A percentile compares a stretch with the other conserved stretches of the same genome.
phyloP scores from a whole-genome alignment of 192 early-diverging fungal genomes.

The Entomortierella parvispora region DNA sequence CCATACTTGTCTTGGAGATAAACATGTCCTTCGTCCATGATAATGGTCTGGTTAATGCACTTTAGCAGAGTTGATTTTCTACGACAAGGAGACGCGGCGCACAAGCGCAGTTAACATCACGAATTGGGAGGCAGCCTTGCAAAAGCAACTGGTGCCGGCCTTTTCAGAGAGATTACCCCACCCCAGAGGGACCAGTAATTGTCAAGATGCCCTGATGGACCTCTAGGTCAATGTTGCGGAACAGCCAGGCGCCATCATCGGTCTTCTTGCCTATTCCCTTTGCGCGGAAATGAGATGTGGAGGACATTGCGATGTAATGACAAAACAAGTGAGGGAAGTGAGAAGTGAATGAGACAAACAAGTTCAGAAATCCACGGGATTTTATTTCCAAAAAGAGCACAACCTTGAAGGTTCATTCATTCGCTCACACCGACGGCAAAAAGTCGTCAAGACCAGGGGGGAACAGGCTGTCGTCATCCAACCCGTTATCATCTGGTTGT shows the following conservation, averaged over 20 bases:
- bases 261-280: conserved; percentile 52
- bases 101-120: neutral
- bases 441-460: conserved; percentile 38
- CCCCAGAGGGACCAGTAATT: conserved; percentile 77
- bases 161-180: conserved; percentile 57
- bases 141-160: neutral
- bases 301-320: neutral
- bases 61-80: conserved; percentile 89
- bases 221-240: conserved; percentile 65
- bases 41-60: conserved; percentile 79
- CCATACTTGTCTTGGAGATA: conserved; percentile 61
- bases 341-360: no score
- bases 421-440: no score
- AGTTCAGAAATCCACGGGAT: no score
- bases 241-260: conserved; percentile 60
- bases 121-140: neutral
- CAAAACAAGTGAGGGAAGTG: neutral
- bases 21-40: conserved; percentile 69
- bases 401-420: no score
- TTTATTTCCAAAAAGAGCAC: no score
- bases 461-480: conserved; percentile 26
- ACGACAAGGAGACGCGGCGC: neutral
- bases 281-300: conserved; percentile 35
- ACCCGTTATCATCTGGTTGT: neutral
- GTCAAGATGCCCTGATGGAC: conserved; percentile 65